Evolutionary conservation across 2,329 filamentous ascomycete genomes (phyloP).

Genomic region (Sarocladium brachiariae): DNA sequence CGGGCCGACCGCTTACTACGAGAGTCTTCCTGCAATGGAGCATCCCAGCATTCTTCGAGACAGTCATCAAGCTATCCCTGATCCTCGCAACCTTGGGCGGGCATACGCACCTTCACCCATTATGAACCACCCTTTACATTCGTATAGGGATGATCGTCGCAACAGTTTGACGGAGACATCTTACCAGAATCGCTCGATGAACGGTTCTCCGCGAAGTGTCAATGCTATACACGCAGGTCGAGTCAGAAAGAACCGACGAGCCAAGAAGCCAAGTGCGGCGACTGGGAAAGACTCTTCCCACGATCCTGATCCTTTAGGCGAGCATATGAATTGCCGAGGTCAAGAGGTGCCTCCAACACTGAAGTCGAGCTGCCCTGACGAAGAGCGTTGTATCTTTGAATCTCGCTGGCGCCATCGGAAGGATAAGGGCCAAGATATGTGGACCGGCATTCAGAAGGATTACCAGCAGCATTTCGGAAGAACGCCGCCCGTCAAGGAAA

Average conservation of each 20-base stretch:
- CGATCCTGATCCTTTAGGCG: constrained; percentile 16
- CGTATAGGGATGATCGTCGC: background rate
- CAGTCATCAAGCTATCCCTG: constrained; percentile 14
- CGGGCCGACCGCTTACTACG: constrained; percentile 20
- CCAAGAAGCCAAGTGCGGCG: constrained; percentile 9
- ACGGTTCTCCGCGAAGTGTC: background rate
- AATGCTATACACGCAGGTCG: background rate
- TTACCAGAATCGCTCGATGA: background rate
- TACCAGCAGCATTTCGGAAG: constrained; percentile 30
- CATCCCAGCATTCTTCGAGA: constrained; percentile 15
- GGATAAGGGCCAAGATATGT: constrained; percentile 51
- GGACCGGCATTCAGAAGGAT: constrained; percentile 43
- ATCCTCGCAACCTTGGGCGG: background rate
- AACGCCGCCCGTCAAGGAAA: constrained; percentile 35
- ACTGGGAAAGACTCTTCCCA: constrained; percentile 12
- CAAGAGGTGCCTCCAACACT: constrained; percentile 31
- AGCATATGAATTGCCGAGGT: constrained; percentile 28
- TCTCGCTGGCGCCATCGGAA: constrained; percentile 38
- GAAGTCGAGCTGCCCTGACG: constrained; percentile 37
- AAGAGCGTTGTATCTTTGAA: constrained; percentile 43
- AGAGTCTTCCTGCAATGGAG: constrained; percentile 20
- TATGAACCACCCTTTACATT: constrained; percentile 15
- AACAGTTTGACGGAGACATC: background rate
- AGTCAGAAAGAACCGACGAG: constrained; percentile 10
- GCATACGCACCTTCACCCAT: constrained; percentile 14